Evolutionary conservation across 1,284 basidiomycete species (phyloP), one percentile per base, ranked within the genome.

Genomic region (Wallemia ichthyophaga): DNA sequence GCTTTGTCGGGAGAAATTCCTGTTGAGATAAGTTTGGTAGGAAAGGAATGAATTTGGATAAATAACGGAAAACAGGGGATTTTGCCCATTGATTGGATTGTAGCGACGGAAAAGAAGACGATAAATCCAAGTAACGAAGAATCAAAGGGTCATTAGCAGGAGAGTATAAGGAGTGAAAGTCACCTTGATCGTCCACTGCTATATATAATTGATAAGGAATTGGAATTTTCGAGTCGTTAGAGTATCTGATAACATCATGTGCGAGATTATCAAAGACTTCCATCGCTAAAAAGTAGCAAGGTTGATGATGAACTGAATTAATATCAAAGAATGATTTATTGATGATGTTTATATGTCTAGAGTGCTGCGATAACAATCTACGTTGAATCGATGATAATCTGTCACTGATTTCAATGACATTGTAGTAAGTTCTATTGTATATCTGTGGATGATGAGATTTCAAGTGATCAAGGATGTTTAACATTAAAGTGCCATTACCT

Each of bases 201-300:
- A 98, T 81, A 23, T 87, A 66, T 15, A 81, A 85, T 70, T 98
- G 89, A 60, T 84, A 79, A 0, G 92, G 87, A 23, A 2, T 27
- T 27, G 55, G 25, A 64, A 80, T 73, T 59, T 85, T 74, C 1
- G 79, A 86, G 61, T 74, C 72, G 32, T 84, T 72, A 64, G 88
- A 81, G 66, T 94, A 96, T 27, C 92, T 82, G 55, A 99, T 76
- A 64, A 95, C 78, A 67, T 99, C 94, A 68, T 98, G 94, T 1
- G 91, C 81, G 63, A 99, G 87, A 69, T 99, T 99, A 70, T 99
- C 94, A 61, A 96, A 78, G 58, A 98, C 94, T 72, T 98, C 92
- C 73, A 95, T 78, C 1, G 89, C 91, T 28, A 98, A 69, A 64
- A 98, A 82, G 68, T 84, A 96, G 69, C 91, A 95, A 23, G 88